These are phyloP conservation scores for Rehmannia glutinosa DNA, from an alignment of 257 asterid species.

Conservation along the genomic window DNA sequence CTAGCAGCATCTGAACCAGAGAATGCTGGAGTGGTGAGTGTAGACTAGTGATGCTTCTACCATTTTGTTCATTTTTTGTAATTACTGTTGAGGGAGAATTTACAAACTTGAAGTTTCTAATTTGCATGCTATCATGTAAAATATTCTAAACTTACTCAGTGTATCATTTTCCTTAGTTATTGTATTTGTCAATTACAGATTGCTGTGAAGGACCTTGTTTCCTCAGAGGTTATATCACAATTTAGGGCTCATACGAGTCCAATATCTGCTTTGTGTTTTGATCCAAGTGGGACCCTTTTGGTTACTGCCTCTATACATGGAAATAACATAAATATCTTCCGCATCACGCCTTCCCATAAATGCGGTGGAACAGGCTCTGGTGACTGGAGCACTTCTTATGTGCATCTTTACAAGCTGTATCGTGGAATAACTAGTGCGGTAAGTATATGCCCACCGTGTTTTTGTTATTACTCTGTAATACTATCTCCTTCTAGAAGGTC, in stretches of 20 bases:
- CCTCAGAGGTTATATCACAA: conserved; percentile 56
- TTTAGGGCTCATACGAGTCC: conserved; percentile 80
- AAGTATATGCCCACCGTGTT: conserved; percentile 28
- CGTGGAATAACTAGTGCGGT: conserved; percentile 82
- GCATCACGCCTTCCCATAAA: conserved; percentile 49
- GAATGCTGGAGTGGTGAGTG: conserved; percentile 67
- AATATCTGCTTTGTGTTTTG: conserved; percentile 71
- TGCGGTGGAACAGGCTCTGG: conserved; percentile 34
- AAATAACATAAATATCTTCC: conserved; percentile 53
- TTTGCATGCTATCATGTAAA: background rate
- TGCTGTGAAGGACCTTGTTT: conserved; percentile 60
- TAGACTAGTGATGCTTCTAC: conserved; percentile 3
- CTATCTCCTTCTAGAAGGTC: conserved; percentile 1
- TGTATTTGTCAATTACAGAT: conserved; percentile 36
- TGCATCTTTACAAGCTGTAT: conserved; percentile 65
- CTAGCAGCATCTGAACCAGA: conserved; percentile 55
- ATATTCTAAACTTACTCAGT: background rate
- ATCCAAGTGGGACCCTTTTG: conserved; percentile 70
- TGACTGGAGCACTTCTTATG: conserved; percentile 58
- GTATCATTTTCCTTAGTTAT: conserved; percentile 5
- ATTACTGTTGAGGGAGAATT: background rate
- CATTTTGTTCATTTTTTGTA: conserved; percentile 5
- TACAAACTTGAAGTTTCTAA: background rate
- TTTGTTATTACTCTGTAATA: conserved; percentile 2
- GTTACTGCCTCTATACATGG: conserved; percentile 80